phyloP scores from a whole-genome alignment of 1,139 yeast species.

The Geotrichum klebahnii region DNA sequence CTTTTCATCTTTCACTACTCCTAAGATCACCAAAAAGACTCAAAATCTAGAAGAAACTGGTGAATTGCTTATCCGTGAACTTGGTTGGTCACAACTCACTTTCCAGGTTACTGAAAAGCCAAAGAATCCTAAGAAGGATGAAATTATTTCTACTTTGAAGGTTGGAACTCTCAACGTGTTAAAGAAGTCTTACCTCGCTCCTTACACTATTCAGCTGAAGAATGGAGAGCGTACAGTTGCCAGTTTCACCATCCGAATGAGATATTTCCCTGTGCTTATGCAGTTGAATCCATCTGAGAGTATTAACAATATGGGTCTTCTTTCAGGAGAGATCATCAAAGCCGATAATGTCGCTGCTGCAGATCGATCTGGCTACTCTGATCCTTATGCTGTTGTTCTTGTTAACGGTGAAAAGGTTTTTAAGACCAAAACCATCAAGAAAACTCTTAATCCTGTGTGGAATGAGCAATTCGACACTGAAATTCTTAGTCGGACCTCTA shows the following conservation, averaged over 20 bases:
- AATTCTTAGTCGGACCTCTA: conserved; percentile 58
- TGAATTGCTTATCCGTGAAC: conserved; percentile 69
- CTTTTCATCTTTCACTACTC: conserved; percentile 55
- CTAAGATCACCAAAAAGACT: conserved; percentile 39
- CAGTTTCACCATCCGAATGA: conserved; percentile 55
- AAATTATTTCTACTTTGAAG: conserved; percentile 57
- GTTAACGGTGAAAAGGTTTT: conserved; percentile 59
- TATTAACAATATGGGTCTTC: conserved; percentile 68
- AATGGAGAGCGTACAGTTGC: conserved; percentile 53
- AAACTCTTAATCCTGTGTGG: conserved; percentile 84
- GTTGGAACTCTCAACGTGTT: conserved; percentile 68
- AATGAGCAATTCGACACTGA: conserved; percentile 58
- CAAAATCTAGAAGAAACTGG: conserved; percentile 49
- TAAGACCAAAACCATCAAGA: conserved; percentile 77
- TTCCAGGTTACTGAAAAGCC: conserved; percentile 56
- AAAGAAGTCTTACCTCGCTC: conserved; percentile 58
- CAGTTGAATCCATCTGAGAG: conserved; percentile 71
- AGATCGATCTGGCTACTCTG: conserved; percentile 87
- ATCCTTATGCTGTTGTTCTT: conserved; percentile 73
- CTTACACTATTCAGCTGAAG: conserved; percentile 51
- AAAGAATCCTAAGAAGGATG: conserved; percentile 51
- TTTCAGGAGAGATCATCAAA: conserved; percentile 57
- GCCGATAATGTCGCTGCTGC: conserved; percentile 77
- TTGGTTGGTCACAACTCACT: conserved; percentile 64
- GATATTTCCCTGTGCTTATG: conserved; percentile 71